Evolutionary conservation across 805 yeast species (phyloP), one percentile per base, ranked within the genome.

Genomic region (Candida chauliodis): DNA sequence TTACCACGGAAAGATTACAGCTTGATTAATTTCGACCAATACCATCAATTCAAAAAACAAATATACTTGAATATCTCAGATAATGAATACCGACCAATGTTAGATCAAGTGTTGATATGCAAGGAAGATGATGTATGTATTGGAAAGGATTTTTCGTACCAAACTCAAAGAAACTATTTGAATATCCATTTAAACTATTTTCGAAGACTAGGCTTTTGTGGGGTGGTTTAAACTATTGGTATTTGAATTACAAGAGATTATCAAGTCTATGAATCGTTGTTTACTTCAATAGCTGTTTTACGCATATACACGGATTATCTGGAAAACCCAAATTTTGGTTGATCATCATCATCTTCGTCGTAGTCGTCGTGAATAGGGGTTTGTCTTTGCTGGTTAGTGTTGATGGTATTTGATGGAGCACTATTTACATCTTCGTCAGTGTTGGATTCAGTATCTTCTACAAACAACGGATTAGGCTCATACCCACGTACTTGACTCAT

Each of bases 151-250:
- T 55, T 60, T 40, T 28, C 36, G 7, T 18, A 42, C 5, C 43
- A 36, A 5, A 27, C 27, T 11, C 31, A 41, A 25, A 41, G 42
- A 22, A 49, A 52, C 26, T 56, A 59, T 48, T 52, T 58, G 36
- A 55, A 55, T 23, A 56, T 49, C 24, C 73, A 66, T 43, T 58
- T 56, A 23, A 60, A 66, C 8, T 67, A 67, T 41, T 66, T 67
- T 40, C 54, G 72, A 33, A 51, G 44, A 21, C 39, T 66, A 52
- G 71, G 71, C 1, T 41, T 56, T 4, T 63, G 68, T 43, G 60
- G 66, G 30, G 37, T 52, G 17, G 15, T 31, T 10, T n/a, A n/a
- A n/a, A n/a, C n/a, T n/a, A n/a, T n/a, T n/a, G n/a, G n/a, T n/a
- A n/a, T n/a, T n/a, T n/a, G n/a, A n/a, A n/a, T n/a, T n/a, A n/a